A percentile compares a stretch with the other conserved stretches of the same genome.
Conservation (phyloP, 2,329 filamentous ascomycete species). For the Drechmeria coniospora region DNA sequence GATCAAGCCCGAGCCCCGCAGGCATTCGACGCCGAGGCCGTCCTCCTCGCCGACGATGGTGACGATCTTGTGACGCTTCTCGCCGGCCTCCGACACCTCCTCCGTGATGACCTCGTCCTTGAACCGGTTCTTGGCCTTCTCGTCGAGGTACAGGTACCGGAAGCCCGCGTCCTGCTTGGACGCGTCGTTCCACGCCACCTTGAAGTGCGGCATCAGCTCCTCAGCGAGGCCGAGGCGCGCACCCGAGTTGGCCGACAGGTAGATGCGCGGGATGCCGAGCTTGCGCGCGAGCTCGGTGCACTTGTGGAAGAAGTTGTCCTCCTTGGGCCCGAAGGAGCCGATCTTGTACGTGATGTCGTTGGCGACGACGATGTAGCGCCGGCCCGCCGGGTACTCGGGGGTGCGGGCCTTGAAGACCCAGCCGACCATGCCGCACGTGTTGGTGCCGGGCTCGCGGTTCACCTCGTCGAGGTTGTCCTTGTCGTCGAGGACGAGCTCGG, state of each 20-base stretch:
- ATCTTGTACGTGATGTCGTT: slow-evolving; percentile 99
- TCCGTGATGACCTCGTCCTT: slow-evolving; percentile 66
- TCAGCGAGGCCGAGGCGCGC: slow-evolving; percentile 93
- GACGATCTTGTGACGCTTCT: slow-evolving; percentile 85
- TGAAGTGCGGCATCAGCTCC: slow-evolving; percentile 93
- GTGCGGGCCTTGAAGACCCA: slow-evolving; percentile 93
- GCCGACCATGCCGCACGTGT: slow-evolving; percentile 94
- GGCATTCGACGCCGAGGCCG: slow-evolving; percentile 91
- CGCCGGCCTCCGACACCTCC: slow-evolving; percentile 68
- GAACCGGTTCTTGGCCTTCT: slow-evolving; percentile 73
- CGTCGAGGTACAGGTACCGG: slow-evolving; percentile 90
- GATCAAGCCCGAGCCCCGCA: slow-evolving; percentile 94
- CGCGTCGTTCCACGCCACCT: slow-evolving; percentile 86
- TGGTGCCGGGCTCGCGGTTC: slow-evolving; percentile 85
- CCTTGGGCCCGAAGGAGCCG: slow-evolving; percentile 88
- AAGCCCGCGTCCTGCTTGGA: slow-evolving; percentile 75
- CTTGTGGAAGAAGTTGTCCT: slow-evolving; percentile 98
- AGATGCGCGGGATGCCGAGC: slow-evolving; percentile 90
- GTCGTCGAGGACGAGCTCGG: slow-evolving; percentile 88
- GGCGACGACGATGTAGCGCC: slow-evolving; percentile 89
- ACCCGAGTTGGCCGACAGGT: slow-evolving; percentile 96
- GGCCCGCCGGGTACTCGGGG: slow-evolving; percentile 83
- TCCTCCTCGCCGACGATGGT: slow-evolving; percentile 90
- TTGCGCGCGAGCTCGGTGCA: slow-evolving; percentile 92
- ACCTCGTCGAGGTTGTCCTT: slow-evolving; percentile 85